Evolutionary conservation across 805 yeast genomes (phyloP), one percentile per base, ranked within the genome.

Genomic region (Ogataea sp.): DNA sequence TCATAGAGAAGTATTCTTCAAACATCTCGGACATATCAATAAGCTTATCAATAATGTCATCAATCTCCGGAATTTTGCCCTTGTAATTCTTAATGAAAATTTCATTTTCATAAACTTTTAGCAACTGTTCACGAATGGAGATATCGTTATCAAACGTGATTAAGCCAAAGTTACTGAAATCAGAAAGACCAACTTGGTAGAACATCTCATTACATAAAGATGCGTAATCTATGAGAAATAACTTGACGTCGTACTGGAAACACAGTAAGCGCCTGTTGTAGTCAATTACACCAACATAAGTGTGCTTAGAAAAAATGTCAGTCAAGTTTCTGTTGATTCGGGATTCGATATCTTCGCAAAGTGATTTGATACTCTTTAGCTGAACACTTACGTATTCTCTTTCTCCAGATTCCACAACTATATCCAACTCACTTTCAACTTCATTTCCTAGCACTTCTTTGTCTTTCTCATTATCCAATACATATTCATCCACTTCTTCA

Each of bases 271-370:
- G 64, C 44, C 76, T 71, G 11, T 60, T 53, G 10, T 72, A 71
- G 54, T 90, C 97, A 2, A 85, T 89, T 3, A 90, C 61, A 0
- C 98, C 98, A 8, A 93, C 81, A 52, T 71, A 85, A 0, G 81
- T 75, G 37, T 82, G 73, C 39, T 83, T 75, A 8, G 81, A 70
- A 57, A 90, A 78, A 2, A 86, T 59, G 32, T 75, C 71, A 0
- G 95, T 80, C 20, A 90, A 59, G 5, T 70, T 69, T n/a, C 62
- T 54, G 52, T 80, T 71, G 0, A 73, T 61, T 0, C 56, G 44
- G 0, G 49, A 47, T 32, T 76, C 75, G 1, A 81, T 70, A 11
- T 70, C 71, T 18, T 63, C 55, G 18, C 81, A 60, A 4, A 93
- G 67, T 2, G 67, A 63, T n/a, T 62, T 55, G 2, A 90, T 67